Percentiles rank a stretch among this genome's conserved stretches.
Evolutionary conservation across 768 basidiomycete genomes (phyloP).

Genomic region (Boletus rex-veris): DNA sequence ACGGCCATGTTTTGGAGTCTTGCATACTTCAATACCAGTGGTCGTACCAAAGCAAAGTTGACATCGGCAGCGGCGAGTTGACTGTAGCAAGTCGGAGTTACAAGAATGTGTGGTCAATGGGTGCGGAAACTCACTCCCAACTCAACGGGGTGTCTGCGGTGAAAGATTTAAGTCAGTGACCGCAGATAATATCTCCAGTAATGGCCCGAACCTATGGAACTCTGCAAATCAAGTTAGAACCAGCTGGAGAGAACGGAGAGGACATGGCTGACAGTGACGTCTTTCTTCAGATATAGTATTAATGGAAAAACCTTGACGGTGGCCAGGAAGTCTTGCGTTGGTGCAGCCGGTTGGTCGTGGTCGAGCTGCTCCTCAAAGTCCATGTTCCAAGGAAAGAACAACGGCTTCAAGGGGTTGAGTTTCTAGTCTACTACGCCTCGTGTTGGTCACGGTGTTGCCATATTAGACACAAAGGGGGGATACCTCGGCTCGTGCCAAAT

Average conservation of each 20-base stretch:
- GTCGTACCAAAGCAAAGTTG: conserved; percentile 76
- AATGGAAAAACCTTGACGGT: conserved; percentile 78
- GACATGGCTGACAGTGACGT: conserved; percentile 54
- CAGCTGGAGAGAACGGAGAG: conserved; percentile 13
- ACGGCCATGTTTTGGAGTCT: conserved; percentile 69
- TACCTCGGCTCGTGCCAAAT: conserved; percentile 21
- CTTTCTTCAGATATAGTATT: conserved; percentile 66
- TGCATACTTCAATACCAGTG: conserved; percentile 76
- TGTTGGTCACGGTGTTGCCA: conserved; percentile 5
- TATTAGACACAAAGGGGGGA: conserved; percentile 24
- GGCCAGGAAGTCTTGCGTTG: conserved; percentile 54
- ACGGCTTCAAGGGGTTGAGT: neutral
- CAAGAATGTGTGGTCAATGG: neutral
- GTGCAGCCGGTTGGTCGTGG: conserved; percentile 42
- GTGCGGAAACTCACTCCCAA: conserved; percentile 63
- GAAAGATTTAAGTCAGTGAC: neutral
- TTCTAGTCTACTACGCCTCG: neutral
- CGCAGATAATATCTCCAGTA: neutral
- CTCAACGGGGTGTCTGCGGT: conserved; percentile 62
- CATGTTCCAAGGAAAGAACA: conserved; percentile 23
- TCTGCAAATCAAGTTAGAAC: conserved; percentile 16
- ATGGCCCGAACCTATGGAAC: conserved; percentile 26
- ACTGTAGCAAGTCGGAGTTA: conserved; percentile 33
- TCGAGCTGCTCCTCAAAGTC: conserved; percentile 31
- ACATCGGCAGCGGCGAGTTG: conserved; percentile 82